Evolutionary conservation across 2,329 filamentous ascomycete species (phyloP).

Genomic region (Curvularia spicifera): DNA sequence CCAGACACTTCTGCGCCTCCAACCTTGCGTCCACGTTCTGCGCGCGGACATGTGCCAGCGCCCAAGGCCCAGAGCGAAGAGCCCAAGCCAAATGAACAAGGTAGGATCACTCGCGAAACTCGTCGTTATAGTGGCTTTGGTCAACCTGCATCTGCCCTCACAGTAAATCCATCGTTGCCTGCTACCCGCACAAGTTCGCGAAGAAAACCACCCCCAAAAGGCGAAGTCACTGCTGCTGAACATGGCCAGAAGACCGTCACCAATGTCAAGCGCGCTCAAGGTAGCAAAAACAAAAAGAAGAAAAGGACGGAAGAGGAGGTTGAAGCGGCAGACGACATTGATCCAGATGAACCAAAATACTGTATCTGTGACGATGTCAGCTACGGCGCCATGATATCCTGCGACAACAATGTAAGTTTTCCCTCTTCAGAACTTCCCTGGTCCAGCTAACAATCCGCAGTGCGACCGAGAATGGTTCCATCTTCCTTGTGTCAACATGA

Average conservation of each 20-base stretch:
- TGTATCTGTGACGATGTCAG: conserved; percentile 81
- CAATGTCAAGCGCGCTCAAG: conserved; percentile 70
- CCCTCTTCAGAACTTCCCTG: neutral
- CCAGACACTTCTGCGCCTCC: conserved; percentile 22
- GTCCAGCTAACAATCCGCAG: conserved; percentile 48
- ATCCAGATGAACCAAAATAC: conserved; percentile 77
- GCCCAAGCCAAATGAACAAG: conserved; percentile 50
- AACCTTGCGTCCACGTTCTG: conserved; percentile 44
- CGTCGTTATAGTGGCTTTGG: conserved; percentile 56
- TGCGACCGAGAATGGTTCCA: conserved; percentile 89
- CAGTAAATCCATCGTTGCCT: conserved; percentile 19
- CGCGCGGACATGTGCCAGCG: conserved; percentile 48
- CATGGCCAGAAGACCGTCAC: conserved; percentile 69
- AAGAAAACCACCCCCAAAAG: conserved; percentile 73
- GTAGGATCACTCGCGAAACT: conserved; percentile 45
- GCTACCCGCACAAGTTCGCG: conserved; percentile 57
- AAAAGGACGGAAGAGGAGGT: conserved; percentile 48
- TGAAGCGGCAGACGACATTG: conserved; percentile 59
- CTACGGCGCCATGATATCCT: conserved; percentile 83
- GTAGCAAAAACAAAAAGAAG: conserved; percentile 55
- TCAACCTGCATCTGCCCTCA: conserved; percentile 37
- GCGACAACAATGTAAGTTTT: conserved; percentile 70
- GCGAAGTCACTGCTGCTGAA: conserved; percentile 69
- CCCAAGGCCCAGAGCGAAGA: conserved; percentile 59
- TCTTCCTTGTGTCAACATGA: conserved; percentile 74